These are phyloP conservation scores for Phytophthora hibernalis DNA, from an alignment of 352 stramenopile genomes.

Conservation along the genomic window DNA sequence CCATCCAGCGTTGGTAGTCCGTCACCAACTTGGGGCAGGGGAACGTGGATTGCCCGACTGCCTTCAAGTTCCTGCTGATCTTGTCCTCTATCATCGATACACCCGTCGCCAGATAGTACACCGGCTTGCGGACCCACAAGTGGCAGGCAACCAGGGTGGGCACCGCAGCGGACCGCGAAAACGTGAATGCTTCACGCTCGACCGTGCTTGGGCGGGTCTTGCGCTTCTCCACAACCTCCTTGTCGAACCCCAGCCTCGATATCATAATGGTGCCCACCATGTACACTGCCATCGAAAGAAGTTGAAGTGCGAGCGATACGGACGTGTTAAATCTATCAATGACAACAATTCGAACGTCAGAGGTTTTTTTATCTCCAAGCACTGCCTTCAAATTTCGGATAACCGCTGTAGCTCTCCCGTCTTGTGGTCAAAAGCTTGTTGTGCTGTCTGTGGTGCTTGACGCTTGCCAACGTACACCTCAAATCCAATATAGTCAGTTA, in stretches of 20 bases:
- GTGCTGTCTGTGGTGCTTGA: neutral
- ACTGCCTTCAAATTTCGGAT: no score
- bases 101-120: conserved; percentile 41
- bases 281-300: no score
- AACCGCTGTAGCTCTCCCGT: neutral
- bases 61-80: conserved; percentile 18
- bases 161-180: conserved; percentile 8
- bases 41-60: conserved; percentile 3
- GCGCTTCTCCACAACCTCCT: neutral
- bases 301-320: no score
- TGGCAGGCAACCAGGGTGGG: conserved; percentile 22
- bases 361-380: neutral
- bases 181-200: conserved; percentile 27
- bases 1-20: conserved; percentile 32
- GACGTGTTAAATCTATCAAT: neutral
- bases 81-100: conserved; percentile 6
- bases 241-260: neutral
- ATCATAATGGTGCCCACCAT: neutral
- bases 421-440: neutral
- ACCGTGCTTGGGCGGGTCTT: neutral
- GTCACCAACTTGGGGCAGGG: conserved; percentile 29
- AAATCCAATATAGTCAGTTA: neutral
- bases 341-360: neutral
- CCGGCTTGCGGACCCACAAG: conserved; percentile 43
- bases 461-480: neutral